phyloP scores from a whole-genome alignment of 192 early-diverging fungal species.

The Ambispora gerdemannii region DNA sequence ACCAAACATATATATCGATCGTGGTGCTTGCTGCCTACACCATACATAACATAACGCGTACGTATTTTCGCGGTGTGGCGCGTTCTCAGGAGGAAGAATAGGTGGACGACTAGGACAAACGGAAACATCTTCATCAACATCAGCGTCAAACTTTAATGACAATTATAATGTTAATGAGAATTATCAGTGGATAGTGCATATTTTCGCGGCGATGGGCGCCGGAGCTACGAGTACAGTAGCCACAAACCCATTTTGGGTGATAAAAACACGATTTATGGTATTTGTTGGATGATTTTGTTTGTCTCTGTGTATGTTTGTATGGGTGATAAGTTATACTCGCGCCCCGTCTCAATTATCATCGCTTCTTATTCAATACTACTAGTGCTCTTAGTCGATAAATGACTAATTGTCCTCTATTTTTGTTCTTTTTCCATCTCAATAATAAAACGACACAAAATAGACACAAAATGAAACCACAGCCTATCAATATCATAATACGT shows the following conservation, averaged over 20 bases:
- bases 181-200: conserved; percentile 57
- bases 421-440: not conserved
- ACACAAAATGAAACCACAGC: conserved; percentile 71
- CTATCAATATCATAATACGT: conserved; percentile 80
- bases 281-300: too few relatives aligned
- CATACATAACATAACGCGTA: too few relatives aligned
- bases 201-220: conserved; percentile 83
- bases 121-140: too few relatives aligned
- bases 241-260: conserved; percentile 91
- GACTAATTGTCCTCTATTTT: not conserved
- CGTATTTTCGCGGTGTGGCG: too few relatives aligned
- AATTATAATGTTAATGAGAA: too few relatives aligned
- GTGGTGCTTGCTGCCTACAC: too few relatives aligned
- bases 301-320: too few relatives aligned
- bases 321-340: not conserved
- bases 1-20: too few relatives aligned
- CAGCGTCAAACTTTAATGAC: too few relatives aligned
- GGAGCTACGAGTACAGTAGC: conserved; percentile 71
- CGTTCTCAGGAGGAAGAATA: too few relatives aligned
- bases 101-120: too few relatives aligned
- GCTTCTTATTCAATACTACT: not conserved
- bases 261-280: conserved; percentile 88
- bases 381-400: not conserved
- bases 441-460: conserved; percentile 33
- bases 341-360: not conserved